phyloP scores from a whole-genome alignment of 2,329 filamentous ascomycete species.

The Alternaria sp. region DNA sequence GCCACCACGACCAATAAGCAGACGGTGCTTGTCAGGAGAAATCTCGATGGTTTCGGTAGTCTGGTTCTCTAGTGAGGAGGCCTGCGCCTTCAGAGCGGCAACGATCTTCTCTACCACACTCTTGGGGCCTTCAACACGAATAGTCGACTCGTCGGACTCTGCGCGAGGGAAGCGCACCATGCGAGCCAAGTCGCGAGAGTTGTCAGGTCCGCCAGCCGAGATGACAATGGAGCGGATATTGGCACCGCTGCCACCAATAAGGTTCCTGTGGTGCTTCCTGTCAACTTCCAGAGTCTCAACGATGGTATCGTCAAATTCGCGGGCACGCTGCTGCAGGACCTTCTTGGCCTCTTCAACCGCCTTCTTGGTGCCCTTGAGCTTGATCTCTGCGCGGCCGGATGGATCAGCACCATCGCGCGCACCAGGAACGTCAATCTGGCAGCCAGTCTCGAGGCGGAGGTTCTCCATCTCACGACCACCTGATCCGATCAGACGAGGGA shows the following conservation, averaged over 20 bases:
- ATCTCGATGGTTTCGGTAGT: constrained; percentile 81
- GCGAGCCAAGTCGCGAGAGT: constrained; percentile 81
- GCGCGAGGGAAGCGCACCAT: constrained; percentile 95
- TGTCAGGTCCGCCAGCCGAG: constrained; percentile 87
- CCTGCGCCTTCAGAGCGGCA: constrained; percentile 79
- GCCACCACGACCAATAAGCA: constrained; percentile 90
- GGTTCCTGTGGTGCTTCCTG: constrained; percentile 86
- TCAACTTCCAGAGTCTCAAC: constrained; percentile 87
- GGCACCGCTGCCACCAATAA: constrained; percentile 87
- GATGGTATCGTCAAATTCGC: constrained; percentile 89
- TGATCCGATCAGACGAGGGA: constrained; percentile 92
- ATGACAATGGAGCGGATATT: constrained; percentile 87
- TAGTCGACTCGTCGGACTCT: constrained; percentile 80
- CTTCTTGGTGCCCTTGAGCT: constrained; percentile 89
- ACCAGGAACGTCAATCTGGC: constrained; percentile 90
- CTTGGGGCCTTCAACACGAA: constrained; percentile 86
- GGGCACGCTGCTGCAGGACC: constrained; percentile 83
- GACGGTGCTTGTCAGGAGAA: constrained; percentile 86
- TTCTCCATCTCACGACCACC: constrained; percentile 91
- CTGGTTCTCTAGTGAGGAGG: constrained; percentile 83
- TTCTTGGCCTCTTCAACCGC: constrained; percentile 93
- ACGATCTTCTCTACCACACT: constrained; percentile 89
- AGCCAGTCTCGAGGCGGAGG: constrained; percentile 82
- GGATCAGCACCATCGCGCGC: constrained; percentile 73
- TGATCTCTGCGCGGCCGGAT: constrained; percentile 79